phyloP scores from a whole-genome alignment of 1,284 basidiomycete species.

The Ustilago shanxiensis region DNA sequence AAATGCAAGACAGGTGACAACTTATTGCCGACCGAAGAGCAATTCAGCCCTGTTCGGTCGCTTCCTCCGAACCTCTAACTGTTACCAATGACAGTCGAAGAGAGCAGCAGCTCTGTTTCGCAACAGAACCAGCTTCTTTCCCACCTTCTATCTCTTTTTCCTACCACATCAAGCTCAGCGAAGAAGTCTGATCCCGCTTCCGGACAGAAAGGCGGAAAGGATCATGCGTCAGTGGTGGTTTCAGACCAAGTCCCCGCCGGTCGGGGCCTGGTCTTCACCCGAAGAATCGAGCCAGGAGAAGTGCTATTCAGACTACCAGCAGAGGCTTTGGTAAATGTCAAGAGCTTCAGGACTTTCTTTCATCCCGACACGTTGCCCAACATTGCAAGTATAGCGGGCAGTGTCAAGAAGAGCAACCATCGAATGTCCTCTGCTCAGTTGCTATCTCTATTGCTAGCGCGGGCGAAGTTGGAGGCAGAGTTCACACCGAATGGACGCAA shows the following conservation, averaged over 20 bases:
- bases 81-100: background rate
- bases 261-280: slow-evolving; percentile 46
- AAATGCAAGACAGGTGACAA: background rate
- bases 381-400: slow-evolving; percentile 5
- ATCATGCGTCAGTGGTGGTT: slow-evolving; percentile 11
- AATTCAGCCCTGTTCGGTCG: background rate
- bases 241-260: slow-evolving; percentile 45
- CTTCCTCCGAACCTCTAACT: background rate
- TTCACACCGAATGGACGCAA: background rate
- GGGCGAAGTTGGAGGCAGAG: slow-evolving; percentile 17
- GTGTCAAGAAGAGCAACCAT: background rate
- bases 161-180: background rate
- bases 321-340: slow-evolving; percentile 39
- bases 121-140: slow-evolving; percentile 31
- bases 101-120: slow-evolving; percentile 16
- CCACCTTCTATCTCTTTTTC: slow-evolving; percentile 17
- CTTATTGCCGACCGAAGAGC: background rate
- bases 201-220: background rate
- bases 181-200: background rate
- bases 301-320: slow-evolving; percentile 28
- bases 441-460: slow-evolving; percentile 35
- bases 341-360: slow-evolving; percentile 23
- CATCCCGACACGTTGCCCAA: slow-evolving; percentile 23
- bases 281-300: slow-evolving; percentile 28
- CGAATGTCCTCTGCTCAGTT: slow-evolving; percentile 35